Evolutionary conservation across 2,329 filamentous ascomycete species (phyloP).

Genomic region (Chaetomium olivaceum): DNA sequence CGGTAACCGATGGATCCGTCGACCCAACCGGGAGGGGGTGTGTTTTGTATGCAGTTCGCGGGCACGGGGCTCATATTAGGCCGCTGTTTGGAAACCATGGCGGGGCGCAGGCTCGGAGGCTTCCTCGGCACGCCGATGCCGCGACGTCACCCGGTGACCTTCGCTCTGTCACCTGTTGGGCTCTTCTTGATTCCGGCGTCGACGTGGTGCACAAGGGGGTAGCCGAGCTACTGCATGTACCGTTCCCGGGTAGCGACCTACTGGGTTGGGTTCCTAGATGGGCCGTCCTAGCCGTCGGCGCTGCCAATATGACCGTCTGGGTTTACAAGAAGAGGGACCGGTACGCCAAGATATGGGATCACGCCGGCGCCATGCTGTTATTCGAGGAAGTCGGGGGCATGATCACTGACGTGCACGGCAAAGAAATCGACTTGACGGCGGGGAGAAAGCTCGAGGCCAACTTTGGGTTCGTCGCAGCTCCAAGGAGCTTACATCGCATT

Average conservation of each 20-base stretch:
- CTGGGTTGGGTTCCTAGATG: conserved; percentile 60
- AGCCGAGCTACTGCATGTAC: conserved; percentile 44
- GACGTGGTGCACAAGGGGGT: conserved; percentile 49
- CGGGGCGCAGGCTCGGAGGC: conserved; percentile 34
- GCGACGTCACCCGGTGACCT: conserved; percentile 35
- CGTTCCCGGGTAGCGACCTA: conserved; percentile 52
- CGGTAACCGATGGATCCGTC: conserved; percentile 47
- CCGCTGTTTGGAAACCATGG: conserved; percentile 38
- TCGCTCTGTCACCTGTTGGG: conserved; percentile 50
- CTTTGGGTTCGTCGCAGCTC: conserved; percentile 58
- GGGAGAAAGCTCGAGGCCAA: conserved; percentile 53
- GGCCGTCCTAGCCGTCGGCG: conserved; percentile 53
- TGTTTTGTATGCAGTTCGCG: conserved; percentile 53
- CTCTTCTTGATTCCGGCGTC: conserved; percentile 50
- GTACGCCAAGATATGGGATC: conserved; percentile 59
- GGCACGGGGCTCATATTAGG: conserved; percentile 51
- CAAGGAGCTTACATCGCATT: conserved; percentile 44
- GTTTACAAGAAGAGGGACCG: conserved; percentile 53
- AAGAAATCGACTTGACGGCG: conserved; percentile 49
- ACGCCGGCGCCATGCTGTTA: conserved; percentile 60
- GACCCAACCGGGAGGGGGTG: conserved; percentile 47
- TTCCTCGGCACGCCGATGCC: conserved; percentile 37
- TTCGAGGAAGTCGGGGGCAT: conserved; percentile 58
- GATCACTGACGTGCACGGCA: conserved; percentile 56
- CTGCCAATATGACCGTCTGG: conserved; percentile 58